phyloP scores from a whole-genome alignment of 805 yeast genomes.

The Cyberlindnera subsufficiens region DNA sequence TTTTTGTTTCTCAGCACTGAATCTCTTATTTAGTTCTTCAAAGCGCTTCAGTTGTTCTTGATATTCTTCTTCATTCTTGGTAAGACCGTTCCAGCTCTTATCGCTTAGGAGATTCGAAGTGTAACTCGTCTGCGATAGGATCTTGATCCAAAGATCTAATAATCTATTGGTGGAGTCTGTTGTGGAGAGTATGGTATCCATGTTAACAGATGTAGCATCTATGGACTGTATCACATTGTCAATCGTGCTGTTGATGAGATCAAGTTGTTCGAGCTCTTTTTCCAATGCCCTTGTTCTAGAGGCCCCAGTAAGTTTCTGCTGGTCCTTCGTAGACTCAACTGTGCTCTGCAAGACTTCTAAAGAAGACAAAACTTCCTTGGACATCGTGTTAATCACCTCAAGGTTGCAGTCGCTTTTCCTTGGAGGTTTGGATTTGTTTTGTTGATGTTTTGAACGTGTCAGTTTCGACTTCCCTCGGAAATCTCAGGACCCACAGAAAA shows the following conservation, averaged over 20 bases:
- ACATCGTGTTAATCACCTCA: constrained; percentile 3
- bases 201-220: constrained; percentile 14
- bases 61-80: constrained; percentile 20
- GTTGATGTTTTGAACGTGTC: neutral
- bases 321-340: constrained; percentile 9
- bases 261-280: constrained; percentile 18
- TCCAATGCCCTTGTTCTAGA: constrained; percentile 18
- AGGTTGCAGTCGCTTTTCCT: neutral
- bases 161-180: constrained; percentile 43
- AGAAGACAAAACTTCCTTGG: constrained; percentile 7
- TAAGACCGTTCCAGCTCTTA: constrained; percentile 32
- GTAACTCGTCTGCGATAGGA: constrained; percentile 56
- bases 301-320: constrained; percentile 12
- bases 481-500: neutral
- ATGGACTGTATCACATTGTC: constrained; percentile 19
- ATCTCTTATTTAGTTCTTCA: constrained; percentile 24
- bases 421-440: neutral
- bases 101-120: constrained; percentile 42
- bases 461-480: too few species aligned
- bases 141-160: constrained; percentile 54
- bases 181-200: constrained; percentile 23
- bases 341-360: neutral
- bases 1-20: constrained; percentile 17
- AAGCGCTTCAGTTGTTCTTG: constrained; percentile 21
- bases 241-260: constrained; percentile 13